Evolutionary conservation across 352 stramenopile species (phyloP), one percentile per base, ranked within the genome.

Genomic region (Saprolegnia parasitica): DNA sequence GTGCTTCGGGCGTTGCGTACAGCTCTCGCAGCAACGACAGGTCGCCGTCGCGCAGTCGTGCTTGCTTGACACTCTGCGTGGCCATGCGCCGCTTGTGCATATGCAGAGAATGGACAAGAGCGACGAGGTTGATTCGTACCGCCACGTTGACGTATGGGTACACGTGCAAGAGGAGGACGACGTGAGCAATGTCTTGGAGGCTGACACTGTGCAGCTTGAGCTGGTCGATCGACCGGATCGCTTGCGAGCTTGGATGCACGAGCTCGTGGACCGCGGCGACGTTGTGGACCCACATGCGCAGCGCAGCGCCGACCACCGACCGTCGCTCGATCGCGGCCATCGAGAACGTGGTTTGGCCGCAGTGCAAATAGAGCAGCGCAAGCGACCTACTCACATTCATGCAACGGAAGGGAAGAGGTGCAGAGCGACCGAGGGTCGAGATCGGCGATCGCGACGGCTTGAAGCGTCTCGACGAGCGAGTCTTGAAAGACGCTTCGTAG

Each of bases 281-380:
- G 54, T 70, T 70, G 35, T 70, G 21, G 2, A 70, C 63, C 63
- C 63, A 70, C 26, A 63, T n/a, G 32, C 63, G 49, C 4, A 70
- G 35, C 11, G 63, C 63, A 4, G 63, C 20, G 1, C 63, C 63
- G 18, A 70, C 63, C 3, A 52, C 46, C 5, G 46, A 62, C 20
- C 63, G 46, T 8, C 26, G 26, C n/a, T 70, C 54, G 42, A 70
- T 70, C n/a, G 46, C 45, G 32, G 23, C 20, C 13, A 35, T 26
- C 18, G 18, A 37, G 23, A 70, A 70, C n/a, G 20, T 52, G 11
- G 63, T 21, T 37, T 70, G 63, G 6, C 29, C 63, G 54, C 63
- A 70, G 29, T 70, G 63, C 21, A 70, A 47, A 23, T 70, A 70
- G 2, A 70, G 54, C 15, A 70, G n/a, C 0, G 39, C 32, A 5